These are phyloP conservation scores for Psilocybe azurescens DNA, from an alignment of 768 basidiomycete species.

Conservation along the genomic window DNA sequence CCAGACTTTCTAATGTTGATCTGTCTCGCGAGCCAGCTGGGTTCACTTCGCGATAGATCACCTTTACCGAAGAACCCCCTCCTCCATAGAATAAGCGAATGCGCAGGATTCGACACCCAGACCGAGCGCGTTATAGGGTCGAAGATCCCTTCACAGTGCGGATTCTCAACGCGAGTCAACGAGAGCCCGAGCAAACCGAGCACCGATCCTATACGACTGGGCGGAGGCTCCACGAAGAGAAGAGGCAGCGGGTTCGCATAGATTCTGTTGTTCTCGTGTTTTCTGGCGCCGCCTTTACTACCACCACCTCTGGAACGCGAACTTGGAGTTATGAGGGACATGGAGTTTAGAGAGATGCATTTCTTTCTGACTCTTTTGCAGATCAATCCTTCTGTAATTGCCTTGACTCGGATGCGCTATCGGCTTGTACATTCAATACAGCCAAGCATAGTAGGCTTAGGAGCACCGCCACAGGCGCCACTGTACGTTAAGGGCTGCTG, in stretches of 20 bases:
- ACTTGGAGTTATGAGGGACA: slow-evolving; percentile 55
- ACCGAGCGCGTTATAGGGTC: slow-evolving; percentile 86
- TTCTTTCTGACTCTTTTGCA: background rate
- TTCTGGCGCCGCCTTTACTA: slow-evolving; percentile 57
- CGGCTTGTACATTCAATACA: slow-evolving; percentile 15
- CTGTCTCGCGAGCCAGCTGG: slow-evolving; percentile 87
- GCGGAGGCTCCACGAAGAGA: slow-evolving; percentile 47
- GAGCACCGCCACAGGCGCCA: slow-evolving; percentile 12
- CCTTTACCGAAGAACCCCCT: slow-evolving; percentile 98
- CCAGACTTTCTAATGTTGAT: slow-evolving; percentile 65
- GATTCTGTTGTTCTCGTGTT: slow-evolving; percentile 68
- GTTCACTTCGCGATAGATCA: slow-evolving; percentile 92
- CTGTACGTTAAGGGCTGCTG: background rate
- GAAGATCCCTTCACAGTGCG: slow-evolving; percentile 77
- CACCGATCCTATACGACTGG: slow-evolving; percentile 48
- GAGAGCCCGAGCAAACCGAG: slow-evolving; percentile 62
- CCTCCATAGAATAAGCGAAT: slow-evolving; percentile 80
- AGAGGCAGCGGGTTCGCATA: slow-evolving; percentile 79
- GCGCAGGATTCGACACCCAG: slow-evolving; percentile 72
- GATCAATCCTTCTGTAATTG: background rate
- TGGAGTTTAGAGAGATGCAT: slow-evolving; percentile 19
- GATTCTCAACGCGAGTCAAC: slow-evolving; percentile 66
- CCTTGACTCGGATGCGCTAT: slow-evolving; percentile 10
- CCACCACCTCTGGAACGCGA: slow-evolving; percentile 38
- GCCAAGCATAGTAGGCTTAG: background rate